Percentiles rank a stretch among this genome's conserved stretches.
Conservation (phyloP, 805 yeast species). For the Yamadazyma akitaensis region DNA sequence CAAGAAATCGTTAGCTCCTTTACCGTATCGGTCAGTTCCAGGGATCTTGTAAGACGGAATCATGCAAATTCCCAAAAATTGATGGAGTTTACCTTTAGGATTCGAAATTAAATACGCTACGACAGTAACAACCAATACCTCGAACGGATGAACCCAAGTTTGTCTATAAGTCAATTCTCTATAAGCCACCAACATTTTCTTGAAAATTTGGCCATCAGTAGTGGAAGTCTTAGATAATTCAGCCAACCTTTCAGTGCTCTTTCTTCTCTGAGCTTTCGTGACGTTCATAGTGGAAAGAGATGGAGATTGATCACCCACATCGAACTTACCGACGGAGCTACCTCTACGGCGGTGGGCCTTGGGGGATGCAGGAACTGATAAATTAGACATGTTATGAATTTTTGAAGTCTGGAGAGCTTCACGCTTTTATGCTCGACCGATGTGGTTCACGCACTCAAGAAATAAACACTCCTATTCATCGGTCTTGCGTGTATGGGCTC, state of each 20-base stretch:
- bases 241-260: constrained; percentile 28
- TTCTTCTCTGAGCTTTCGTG: constrained; percentile 37
- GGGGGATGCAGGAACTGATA: neutral
- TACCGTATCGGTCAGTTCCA: constrained; percentile 72
- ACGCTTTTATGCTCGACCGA: constrained; percentile 2
- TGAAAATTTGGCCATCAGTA: constrained; percentile 50
- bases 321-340: constrained; percentile 72
- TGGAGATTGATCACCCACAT: constrained; percentile 72
- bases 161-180: constrained; percentile 56
- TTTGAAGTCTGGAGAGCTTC: constrained; percentile 1
- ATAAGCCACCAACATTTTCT: constrained; percentile 55
- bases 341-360: constrained; percentile 39
- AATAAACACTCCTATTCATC: neutral
- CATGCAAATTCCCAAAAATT: constrained; percentile 56
- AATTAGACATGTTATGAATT: constrained; percentile 1
- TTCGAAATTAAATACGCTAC: constrained; percentile 52
- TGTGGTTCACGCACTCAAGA: constrained; percentile 1
- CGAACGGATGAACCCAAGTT: constrained; percentile 71
- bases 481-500: neutral
- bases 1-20: constrained; percentile 78
- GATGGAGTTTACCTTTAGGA: constrained; percentile 56
- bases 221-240: constrained; percentile 25
- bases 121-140: constrained; percentile 43
- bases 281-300: constrained; percentile 65
- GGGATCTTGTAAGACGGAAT: constrained; percentile 61